phyloP scores from a whole-genome alignment of 78 protist species.

The Dictyostelium purpureum region DNA sequence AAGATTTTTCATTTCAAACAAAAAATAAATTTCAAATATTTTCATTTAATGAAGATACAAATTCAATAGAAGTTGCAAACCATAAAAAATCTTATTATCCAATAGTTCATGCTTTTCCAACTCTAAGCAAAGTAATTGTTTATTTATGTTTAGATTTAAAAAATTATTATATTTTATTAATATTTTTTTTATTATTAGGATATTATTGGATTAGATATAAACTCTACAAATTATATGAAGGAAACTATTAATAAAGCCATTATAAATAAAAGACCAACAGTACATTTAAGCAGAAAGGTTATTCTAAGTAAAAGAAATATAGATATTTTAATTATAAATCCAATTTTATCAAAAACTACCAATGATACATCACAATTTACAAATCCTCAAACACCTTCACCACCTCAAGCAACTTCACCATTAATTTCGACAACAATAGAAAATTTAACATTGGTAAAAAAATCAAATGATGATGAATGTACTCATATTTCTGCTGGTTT shows the following conservation, averaged over 20 bases:
- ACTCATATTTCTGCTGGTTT: slow-evolving; percentile 7
- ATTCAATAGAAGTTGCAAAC: not conserved
- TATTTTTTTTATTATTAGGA: not conserved
- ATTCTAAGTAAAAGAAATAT: not conserved
- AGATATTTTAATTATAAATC: not conserved
- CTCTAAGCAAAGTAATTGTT: not conserved
- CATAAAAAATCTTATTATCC: not conserved
- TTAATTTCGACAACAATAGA: too few relatives aligned
- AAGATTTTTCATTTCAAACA: not conserved
- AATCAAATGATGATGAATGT: not conserved
- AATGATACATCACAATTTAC: not conserved
- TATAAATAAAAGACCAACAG: not conserved
- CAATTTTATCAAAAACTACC: not conserved
- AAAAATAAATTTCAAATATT: not conserved
- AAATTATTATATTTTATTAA: not conserved
- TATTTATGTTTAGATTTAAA: not conserved
- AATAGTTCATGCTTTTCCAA: not conserved
- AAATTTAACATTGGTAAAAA: not conserved
- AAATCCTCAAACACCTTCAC: too few relatives aligned
- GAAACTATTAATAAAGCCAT: not conserved
- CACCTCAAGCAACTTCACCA: too few relatives aligned
- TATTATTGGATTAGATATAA: not conserved
- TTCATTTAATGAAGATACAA: not conserved
- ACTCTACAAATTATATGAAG: not conserved
- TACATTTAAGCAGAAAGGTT: not conserved